A percentile compares a stretch with the other conserved stretches of the same genome.
Evolutionary conservation across 1,284 basidiomycete genomes (phyloP).

Genomic region (Pseudozyma sp.): DNA sequence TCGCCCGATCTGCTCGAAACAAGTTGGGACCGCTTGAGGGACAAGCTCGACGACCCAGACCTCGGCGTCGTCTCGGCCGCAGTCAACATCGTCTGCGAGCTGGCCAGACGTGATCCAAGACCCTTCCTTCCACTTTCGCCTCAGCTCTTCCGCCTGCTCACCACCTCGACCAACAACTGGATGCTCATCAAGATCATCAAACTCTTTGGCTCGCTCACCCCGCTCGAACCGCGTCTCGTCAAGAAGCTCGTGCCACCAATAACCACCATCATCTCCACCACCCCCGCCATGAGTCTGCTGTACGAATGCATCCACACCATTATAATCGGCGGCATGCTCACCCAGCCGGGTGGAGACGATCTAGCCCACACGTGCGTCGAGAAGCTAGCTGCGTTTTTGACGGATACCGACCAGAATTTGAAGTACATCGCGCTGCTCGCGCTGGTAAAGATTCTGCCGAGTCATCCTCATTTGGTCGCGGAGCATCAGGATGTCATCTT

Average conservation of each 20-base stretch:
- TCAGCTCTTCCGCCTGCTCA: conserved; percentile 92
- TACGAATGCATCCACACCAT: conserved; percentile 99
- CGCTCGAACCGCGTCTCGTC: conserved; percentile 90
- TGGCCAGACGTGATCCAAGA: conserved; percentile 72
- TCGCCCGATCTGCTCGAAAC: conserved; percentile 58
- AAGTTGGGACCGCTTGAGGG: conserved; percentile 74
- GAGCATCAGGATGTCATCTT: conserved; percentile 93
- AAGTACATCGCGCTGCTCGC: conserved; percentile 92
- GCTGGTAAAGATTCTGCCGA: conserved; percentile 93
- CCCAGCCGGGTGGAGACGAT: conserved; percentile 71
- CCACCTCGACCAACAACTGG: conserved; percentile 97
- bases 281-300: conserved; percentile 91
- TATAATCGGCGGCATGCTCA: conserved; percentile 94
- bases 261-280: conserved; percentile 92
- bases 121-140: conserved; percentile 75
- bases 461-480: conserved; percentile 88
- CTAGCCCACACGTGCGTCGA: conserved; percentile 90
- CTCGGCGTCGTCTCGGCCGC: conserved; percentile 87
- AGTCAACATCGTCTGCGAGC: conserved; percentile 93
- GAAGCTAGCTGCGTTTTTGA: conserved; percentile 89
- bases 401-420: conserved; percentile 96
- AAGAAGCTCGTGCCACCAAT: conserved; percentile 93
- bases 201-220: conserved; percentile 73
- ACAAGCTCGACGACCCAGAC: conserved; percentile 72
- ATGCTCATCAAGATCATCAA: conserved; percentile 99